Percentiles rank a stretch among this genome's conserved stretches.
Conservation (phyloP, 176 grass and related monocot species). For the Canna indica region DNA sequence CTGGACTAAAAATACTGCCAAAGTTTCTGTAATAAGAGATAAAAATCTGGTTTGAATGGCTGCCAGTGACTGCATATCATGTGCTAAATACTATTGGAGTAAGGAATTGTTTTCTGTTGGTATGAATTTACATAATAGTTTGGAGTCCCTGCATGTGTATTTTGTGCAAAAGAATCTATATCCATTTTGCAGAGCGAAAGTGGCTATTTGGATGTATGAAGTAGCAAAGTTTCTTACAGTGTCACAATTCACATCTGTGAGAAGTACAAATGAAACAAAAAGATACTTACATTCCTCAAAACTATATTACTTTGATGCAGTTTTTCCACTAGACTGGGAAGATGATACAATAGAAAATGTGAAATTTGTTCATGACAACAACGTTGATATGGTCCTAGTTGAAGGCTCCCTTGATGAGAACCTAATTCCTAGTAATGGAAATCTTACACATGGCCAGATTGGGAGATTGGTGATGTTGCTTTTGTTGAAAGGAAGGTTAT, state of each 20-base stretch:
- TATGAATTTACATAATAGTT: slow-evolving; percentile 31
- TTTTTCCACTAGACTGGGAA: slow-evolving; percentile 20
- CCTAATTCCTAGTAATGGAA: not conserved
- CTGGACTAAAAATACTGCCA: slow-evolving; percentile 49
- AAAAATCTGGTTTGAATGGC: slow-evolving; percentile 22
- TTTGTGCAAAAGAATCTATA: not conserved
- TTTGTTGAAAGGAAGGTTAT: slow-evolving; percentile 29
- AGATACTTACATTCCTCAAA: not conserved
- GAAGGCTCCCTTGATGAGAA: slow-evolving; percentile 24
- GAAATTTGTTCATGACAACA: slow-evolving; percentile 25
- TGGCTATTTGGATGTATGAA: slow-evolving; percentile 24
- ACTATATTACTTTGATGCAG: slow-evolving; percentile 26
- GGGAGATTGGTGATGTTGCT: slow-evolving; percentile 39
- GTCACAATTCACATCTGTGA: slow-evolving; percentile 14
- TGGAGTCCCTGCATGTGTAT: slow-evolving; percentile 33
- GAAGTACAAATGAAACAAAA: not conserved
- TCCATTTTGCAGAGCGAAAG: slow-evolving; percentile 20
- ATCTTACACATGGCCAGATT: slow-evolving; percentile 39
- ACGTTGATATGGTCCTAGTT: slow-evolving; percentile 24
- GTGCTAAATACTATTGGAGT: slow-evolving; percentile 36
- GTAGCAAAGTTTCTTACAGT: slow-evolving; percentile 36
- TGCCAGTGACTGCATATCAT: slow-evolving; percentile 21
- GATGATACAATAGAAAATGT: slow-evolving; percentile 22
- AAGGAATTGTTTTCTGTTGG: slow-evolving; percentile 53
- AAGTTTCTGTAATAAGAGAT: no score